phyloP scores from a whole-genome alignment of 2,329 filamentous ascomycete species.

The Arachnopeziza araneosa region DNA sequence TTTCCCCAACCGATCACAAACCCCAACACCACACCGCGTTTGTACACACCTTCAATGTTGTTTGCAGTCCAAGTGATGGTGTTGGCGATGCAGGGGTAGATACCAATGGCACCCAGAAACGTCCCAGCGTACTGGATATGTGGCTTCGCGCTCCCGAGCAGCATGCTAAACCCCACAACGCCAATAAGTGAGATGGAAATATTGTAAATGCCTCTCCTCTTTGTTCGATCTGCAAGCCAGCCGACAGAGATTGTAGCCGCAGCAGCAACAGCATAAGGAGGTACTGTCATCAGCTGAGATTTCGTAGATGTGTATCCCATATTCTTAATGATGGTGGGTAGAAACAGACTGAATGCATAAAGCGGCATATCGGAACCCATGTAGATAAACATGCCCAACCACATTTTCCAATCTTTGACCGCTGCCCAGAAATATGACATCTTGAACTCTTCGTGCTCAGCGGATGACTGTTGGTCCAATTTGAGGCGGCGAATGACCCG shows the following conservation, averaged over 20 bases:
- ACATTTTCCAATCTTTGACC: slow-evolving; percentile 79
- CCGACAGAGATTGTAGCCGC: slow-evolving; percentile 63
- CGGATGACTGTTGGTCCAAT: slow-evolving; percentile 66
- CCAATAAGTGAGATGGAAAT: slow-evolving; percentile 65
- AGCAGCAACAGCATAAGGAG: slow-evolving; percentile 67
- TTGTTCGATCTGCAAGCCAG: slow-evolving; percentile 67
- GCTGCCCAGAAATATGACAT: slow-evolving; percentile 65
- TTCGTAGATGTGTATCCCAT: slow-evolving; percentile 47
- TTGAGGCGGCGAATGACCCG: slow-evolving; percentile 67
- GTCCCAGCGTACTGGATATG: slow-evolving; percentile 73
- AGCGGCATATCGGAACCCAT: slow-evolving; percentile 68
- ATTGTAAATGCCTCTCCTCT: slow-evolving; percentile 71
- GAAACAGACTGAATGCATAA: slow-evolving; percentile 70
- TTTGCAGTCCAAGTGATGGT: slow-evolving; percentile 85
- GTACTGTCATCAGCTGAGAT: slow-evolving; percentile 66
- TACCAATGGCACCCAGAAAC: slow-evolving; percentile 78
- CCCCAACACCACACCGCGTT: slow-evolving; percentile 78
- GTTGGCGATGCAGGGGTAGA: slow-evolving; percentile 80
- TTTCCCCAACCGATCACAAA: slow-evolving; percentile 91
- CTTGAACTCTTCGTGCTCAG: slow-evolving; percentile 58
- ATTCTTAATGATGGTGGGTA: slow-evolving; percentile 70
- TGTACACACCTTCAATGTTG: slow-evolving; percentile 85
- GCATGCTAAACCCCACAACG: slow-evolving; percentile 73
- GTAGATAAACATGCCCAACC: slow-evolving; percentile 65
- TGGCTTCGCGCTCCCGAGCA: slow-evolving; percentile 58